phyloP scores from a whole-genome alignment of 176 grass and related monocot genomes.

The Chrysopogon serrulatus region DNA sequence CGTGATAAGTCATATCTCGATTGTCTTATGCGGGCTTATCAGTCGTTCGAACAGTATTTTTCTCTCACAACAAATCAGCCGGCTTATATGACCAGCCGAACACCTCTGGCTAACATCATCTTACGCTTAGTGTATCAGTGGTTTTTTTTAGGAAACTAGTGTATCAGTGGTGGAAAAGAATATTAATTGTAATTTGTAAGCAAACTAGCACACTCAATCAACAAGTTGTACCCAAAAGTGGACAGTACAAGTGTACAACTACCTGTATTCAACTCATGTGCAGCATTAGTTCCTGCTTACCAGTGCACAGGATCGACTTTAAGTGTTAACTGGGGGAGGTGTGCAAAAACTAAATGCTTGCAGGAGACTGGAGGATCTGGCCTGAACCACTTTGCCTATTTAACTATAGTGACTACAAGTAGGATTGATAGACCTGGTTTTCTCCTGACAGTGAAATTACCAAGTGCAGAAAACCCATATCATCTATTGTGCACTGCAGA shows the following conservation, averaged over 20 bases:
- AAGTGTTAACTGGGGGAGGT: neutral
- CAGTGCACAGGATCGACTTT: constrained; percentile 14
- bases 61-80: too few relatives aligned
- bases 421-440: neutral
- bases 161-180: neutral
- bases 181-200: constrained; percentile 6
- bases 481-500: neutral
- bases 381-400: neutral
- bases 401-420: neutral
- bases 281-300: neutral
- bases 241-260: neutral
- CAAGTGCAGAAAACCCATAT: neutral
- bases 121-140: too few relatives aligned
- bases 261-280: neutral
- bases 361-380: neutral
- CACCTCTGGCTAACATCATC: too few relatives aligned
- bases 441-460: neutral
- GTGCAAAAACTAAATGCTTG: neutral
- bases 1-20: neutral
- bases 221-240: neutral
- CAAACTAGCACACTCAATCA: neutral
- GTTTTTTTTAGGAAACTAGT: too few relatives aligned
- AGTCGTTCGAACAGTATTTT: too few relatives aligned
- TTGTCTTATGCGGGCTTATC: too few relatives aligned
- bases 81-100: too few relatives aligned